These are phyloP conservation scores for Fusarium graminum DNA, from an alignment of 2,329 filamentous ascomycete species.

Conservation along the genomic window DNA sequence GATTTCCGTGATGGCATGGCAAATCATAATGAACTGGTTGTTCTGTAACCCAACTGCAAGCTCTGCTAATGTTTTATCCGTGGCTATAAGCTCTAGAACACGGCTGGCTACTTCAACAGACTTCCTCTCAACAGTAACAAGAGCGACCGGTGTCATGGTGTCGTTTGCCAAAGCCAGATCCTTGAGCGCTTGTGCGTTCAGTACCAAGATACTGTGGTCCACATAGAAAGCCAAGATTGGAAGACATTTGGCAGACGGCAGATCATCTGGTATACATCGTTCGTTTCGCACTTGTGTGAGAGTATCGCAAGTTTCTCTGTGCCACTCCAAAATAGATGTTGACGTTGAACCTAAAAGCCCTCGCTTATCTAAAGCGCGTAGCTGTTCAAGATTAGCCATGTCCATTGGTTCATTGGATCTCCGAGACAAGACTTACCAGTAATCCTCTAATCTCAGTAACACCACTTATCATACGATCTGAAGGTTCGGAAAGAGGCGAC, in stretches of 20 bases:
- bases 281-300: slow-evolving; percentile 3
- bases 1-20: slow-evolving; percentile 8
- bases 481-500: slow-evolving; percentile 4
- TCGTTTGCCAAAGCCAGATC: background rate
- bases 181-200: slow-evolving; percentile 12
- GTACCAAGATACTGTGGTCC: slow-evolving; percentile 13
- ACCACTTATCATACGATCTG: slow-evolving; percentile 19
- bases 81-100: background rate
- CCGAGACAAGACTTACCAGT: background rate
- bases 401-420: accelerated
- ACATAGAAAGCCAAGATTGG: slow-evolving; percentile 13
- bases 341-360: background rate
- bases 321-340: slow-evolving; percentile 17
- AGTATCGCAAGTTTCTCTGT: slow-evolving; percentile 7
- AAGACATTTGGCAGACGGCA: slow-evolving; percentile 5
- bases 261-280: slow-evolving; percentile 1
- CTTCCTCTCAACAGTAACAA: slow-evolving; percentile 10
- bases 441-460: slow-evolving; percentile 12
- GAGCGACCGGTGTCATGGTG: background rate
- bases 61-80: slow-evolving; percentile 9
- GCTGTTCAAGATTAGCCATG: background rate
- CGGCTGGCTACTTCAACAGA: slow-evolving; percentile 8
- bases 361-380: slow-evolving; percentile 15
- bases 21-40: slow-evolving; percentile 25
- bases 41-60: slow-evolving; percentile 21